Evolutionary conservation across 805 yeast genomes (phyloP).

Genomic region (Clavispora carvajalis): DNA sequence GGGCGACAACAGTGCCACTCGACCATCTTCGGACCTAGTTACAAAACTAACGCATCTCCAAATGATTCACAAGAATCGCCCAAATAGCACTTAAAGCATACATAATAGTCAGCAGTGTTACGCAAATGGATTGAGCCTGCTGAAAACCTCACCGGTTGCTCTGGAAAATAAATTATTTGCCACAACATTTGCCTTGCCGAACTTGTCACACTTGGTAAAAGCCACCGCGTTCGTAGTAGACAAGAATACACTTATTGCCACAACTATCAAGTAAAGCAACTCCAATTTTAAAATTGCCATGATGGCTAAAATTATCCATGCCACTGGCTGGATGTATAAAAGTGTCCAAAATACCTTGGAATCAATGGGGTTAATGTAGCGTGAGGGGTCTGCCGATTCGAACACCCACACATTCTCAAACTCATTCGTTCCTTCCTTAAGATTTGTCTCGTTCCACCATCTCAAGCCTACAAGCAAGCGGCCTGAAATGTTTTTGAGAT

Average conservation of each 20-base stretch:
- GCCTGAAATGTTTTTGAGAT: conserved; percentile 86
- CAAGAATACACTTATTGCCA: conserved; percentile 62
- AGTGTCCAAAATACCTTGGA: conserved; percentile 84
- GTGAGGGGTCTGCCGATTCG: conserved; percentile 71
- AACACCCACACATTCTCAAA: conserved; percentile 76
- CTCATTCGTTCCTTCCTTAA: conserved; percentile 36
- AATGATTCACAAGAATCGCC: not conserved
- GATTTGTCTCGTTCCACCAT: conserved; percentile 87
- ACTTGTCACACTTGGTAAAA: conserved; percentile 86
- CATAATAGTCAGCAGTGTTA: not conserved
- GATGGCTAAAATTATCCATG: conserved; percentile 72
- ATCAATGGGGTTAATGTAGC: conserved; percentile 84
- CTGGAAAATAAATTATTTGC: conserved; percentile 55
- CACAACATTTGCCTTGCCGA: conserved; percentile 72
- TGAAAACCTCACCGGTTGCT: conserved; percentile 42
- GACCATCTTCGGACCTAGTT: not conserved
- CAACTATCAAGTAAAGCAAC: conserved; percentile 59
- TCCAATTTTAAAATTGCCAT: conserved; percentile 76
- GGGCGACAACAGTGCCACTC: not conserved
- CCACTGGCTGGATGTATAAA: conserved; percentile 65
- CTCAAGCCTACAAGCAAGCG: conserved; percentile 83
- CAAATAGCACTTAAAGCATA: not conserved
- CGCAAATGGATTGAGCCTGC: conserved; percentile 43
- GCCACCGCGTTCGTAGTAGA: conserved; percentile 84
- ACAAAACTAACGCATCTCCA: not conserved